phyloP scores from a whole-genome alignment of 129 eudicot genomes.

The Chrysanthemum seticuspe region DNA sequence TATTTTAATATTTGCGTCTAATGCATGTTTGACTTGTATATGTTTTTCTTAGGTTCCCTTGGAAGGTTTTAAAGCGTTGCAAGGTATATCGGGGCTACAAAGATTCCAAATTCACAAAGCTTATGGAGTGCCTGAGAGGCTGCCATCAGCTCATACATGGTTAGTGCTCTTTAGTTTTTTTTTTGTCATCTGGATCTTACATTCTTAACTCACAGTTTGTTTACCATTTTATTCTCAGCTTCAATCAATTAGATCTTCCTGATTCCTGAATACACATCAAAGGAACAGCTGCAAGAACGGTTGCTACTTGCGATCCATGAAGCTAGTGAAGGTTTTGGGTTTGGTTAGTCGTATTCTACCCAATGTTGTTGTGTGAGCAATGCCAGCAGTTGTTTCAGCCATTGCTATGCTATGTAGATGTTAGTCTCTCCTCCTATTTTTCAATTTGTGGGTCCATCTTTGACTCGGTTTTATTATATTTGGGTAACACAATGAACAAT shows the following conservation, averaged over 20 bases:
- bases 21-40: neutral
- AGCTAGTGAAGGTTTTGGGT: conserved; percentile 99
- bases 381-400: conserved; percentile 17
- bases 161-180: conserved; percentile 27
- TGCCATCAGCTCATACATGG: conserved; percentile 99
- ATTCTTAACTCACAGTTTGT: neutral
- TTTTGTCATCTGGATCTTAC: neutral
- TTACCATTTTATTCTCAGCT: conserved; percentile 36
- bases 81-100: conserved; percentile 98
- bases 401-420: conserved; percentile 33
- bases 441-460: neutral
- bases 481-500: neutral
- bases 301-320: conserved; percentile 92
- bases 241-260: conserved; percentile 97
- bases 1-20: neutral
- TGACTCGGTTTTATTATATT: neutral
- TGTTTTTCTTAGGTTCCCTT: conserved; percentile 63
- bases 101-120: conserved; percentile 98
- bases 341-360: conserved; percentile 45
- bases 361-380: conserved; percentile 14
- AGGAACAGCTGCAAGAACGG: conserved; percentile 94
- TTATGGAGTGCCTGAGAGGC: conserved; percentile 95
- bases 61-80: conserved; percentile 95
- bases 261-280: conserved; percentile 96
- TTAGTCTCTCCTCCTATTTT: conserved; percentile 14